phyloP scores from a whole-genome alignment of 2,329 filamentous ascomycete genomes.

The Fusarium albosuccineum region DNA sequence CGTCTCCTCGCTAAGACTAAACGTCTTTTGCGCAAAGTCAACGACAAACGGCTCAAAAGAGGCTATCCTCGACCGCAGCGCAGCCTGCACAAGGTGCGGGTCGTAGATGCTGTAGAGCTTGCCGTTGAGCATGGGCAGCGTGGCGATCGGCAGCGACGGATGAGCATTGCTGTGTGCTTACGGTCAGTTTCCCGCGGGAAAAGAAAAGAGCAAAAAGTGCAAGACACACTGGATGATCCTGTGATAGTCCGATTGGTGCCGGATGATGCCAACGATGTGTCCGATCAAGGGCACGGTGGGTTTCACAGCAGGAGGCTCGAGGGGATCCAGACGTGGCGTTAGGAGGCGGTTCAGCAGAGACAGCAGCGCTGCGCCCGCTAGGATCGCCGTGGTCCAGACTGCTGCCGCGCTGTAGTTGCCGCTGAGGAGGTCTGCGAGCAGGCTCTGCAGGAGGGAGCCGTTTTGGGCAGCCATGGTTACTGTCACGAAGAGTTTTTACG shows the following conservation, averaged over 20 bases:
- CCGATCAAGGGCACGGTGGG: constrained; percentile 59
- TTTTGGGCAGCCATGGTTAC: neutral
- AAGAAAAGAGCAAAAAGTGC: neutral
- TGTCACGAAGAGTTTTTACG: neutral
- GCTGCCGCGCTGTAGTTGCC: constrained; percentile 56
- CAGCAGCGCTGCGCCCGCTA: constrained; percentile 22
- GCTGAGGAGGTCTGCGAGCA: constrained; percentile 14
- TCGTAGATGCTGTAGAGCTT: constrained; percentile 61
- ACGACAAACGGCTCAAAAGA: constrained; percentile 58
- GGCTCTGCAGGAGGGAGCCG: neutral
- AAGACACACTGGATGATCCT: constrained; percentile 53
- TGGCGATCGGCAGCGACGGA: constrained; percentile 52
- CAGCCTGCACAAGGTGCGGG: constrained; percentile 54
- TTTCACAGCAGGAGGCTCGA: constrained; percentile 59
- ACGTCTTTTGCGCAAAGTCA: constrained; percentile 54
- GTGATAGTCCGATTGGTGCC: constrained; percentile 53
- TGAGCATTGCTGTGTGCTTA: constrained; percentile 39
- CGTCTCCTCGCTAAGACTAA: constrained; percentile 51
- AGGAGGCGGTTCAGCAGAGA: constrained; percentile 35
- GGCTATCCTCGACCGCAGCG: constrained; percentile 56
- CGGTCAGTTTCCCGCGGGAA: neutral
- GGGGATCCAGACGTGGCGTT: constrained; percentile 45
- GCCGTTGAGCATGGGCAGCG: constrained; percentile 58
- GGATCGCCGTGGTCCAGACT: constrained; percentile 12
- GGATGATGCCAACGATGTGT: constrained; percentile 59